Evolutionary conservation across 2,329 filamentous ascomycete species (phyloP), one percentile per base, ranked within the genome.

Genomic region (Gaeumannomyces tritici): DNA sequence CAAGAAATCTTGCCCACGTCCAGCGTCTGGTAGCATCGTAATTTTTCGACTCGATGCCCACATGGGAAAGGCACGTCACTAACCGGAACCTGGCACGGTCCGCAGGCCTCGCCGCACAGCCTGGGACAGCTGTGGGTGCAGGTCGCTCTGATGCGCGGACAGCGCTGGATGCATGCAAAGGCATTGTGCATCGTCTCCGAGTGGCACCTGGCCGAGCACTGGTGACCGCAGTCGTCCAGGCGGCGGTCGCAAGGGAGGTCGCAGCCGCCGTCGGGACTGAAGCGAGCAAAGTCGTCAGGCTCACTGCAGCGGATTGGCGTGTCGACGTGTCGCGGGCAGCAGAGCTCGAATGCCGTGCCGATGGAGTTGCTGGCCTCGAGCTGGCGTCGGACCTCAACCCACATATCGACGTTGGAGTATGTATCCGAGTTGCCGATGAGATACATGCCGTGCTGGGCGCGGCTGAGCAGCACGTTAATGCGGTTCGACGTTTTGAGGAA

Each of bases 361-460:
- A 89, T 67, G 47, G 79, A 81, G 2, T 73, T 74, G 0, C 72
- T 68, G 0, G 66, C 66, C 11, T 73, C 64, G 0, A 92, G 72
- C 27, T 87, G 81, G 0, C 73, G 63, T 11, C 87, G 70, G 0
- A 90, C 83, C 0, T 83, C 67, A 0, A 71, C 67, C 88, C 88
- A 91, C 86, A 90, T 90, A 0, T 72, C 69, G 0, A 90, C 77
- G 26, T 77, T 72, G 0, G 69, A 69, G 11, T 80, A 87, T 0
- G 86, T 90, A 0, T 80, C 70, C 0, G 83, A 69, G 67, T 91
- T 88, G 1, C 89, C 87, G 42, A 92, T 84, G 24, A 92, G 75
- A 68, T 87, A 89, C 80, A 91, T 85, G 0, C 88, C 87, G 66
- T 90, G 83, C 66, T 85, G 76, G 0, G 88, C 88, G 7, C 89